Conservation (phyloP, 1,139 yeast species). For the Keqinozyma sinolaborantium region DNA sequence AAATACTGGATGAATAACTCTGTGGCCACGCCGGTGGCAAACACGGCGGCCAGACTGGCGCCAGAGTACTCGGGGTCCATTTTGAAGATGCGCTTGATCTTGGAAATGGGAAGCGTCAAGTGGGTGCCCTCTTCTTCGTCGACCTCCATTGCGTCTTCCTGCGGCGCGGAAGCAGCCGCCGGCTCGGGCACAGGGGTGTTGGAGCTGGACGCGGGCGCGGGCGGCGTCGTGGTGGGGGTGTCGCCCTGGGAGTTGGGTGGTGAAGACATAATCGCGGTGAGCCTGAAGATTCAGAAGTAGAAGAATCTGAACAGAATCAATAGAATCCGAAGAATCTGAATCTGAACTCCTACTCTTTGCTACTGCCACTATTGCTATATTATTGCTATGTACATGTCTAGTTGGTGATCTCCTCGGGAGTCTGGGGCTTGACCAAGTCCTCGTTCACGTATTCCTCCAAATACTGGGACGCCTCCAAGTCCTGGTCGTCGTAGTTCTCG, state of each 20-base stretch:
- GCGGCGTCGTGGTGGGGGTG: slow-evolving; percentile 16
- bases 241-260: slow-evolving; percentile 4
- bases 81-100: slow-evolving; percentile 79
- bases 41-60: slow-evolving; percentile 76
- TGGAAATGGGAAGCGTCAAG: slow-evolving; percentile 63
- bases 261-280: slow-evolving; percentile 13
- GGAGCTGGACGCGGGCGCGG: slow-evolving; percentile 9
- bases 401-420: background rate
- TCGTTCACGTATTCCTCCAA: slow-evolving; percentile 45
- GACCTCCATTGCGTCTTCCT: slow-evolving; percentile 12
- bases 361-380: background rate
- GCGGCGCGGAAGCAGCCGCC: slow-evolving; percentile 3
- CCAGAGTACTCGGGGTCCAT: slow-evolving; percentile 80
- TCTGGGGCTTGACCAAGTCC: slow-evolving; percentile 8
- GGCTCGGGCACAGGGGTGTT: slow-evolving; percentile 6
- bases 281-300: no score
- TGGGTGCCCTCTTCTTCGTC: slow-evolving; percentile 17
- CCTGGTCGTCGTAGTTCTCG: slow-evolving; percentile 36
- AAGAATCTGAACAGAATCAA: no score
- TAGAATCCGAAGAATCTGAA: no score
- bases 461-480: slow-evolving; percentile 34
- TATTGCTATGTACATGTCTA: background rate
- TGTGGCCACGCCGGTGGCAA: slow-evolving; percentile 82
- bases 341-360: background rate
- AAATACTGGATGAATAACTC: slow-evolving; percentile 79